Evolutionary conservation across 495 filamentous ascomycete species (phyloP), one percentile per base, ranked within the genome.

Genomic region (Alectoria sarmentosa): DNA sequence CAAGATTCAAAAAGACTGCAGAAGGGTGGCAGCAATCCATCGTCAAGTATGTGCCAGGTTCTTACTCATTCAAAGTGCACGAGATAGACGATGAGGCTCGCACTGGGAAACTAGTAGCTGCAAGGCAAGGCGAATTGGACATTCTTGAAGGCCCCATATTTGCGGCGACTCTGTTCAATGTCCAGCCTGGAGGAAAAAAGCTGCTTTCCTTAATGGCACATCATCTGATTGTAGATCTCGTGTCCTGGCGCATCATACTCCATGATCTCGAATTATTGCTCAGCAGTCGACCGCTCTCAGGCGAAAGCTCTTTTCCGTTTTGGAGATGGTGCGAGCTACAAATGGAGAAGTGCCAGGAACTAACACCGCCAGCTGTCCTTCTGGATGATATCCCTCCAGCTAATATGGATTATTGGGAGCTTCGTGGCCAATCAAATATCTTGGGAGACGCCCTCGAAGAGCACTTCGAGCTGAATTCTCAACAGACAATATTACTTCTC

Each of bases 221-320:
- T 68, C 88, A 90, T 68, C 72, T 89, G 3, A 85, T 87, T 5
- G 80, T 90, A 32, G 88, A 91, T 64, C 80, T 88, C 28, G 83
- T 87, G 7, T 90, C 88, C 0, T 90, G 86, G 87, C 77, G 82
- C 30, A 78, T 88, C 36, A 83, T 91, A 11, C 76, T 88, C 19
- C 78, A 86, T 58, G 87, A 91, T 58, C 64, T 90, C 41, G 87
- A 89, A 65, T 82, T 86, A 19, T 64, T 88, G 1, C 70, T 91
- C 6, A 66, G n/a, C n/a, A n/a, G n/a, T n/a, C n/a, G n/a, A n/a
- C n/a, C n/a, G n/a, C n/a, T n/a, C n/a, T n/a, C n/a, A n/a, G n/a
- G n/a, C n/a, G n/a, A n/a, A n/a, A n/a, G n/a, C n/a, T n/a, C n/a
- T n/a, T n/a, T n/a, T n/a, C n/a, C n/a, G n/a, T n/a, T n/a, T n/a